Base-by-base conservation (phyloP, 306 rosid species). In the Dryas drummondii region DNA sequence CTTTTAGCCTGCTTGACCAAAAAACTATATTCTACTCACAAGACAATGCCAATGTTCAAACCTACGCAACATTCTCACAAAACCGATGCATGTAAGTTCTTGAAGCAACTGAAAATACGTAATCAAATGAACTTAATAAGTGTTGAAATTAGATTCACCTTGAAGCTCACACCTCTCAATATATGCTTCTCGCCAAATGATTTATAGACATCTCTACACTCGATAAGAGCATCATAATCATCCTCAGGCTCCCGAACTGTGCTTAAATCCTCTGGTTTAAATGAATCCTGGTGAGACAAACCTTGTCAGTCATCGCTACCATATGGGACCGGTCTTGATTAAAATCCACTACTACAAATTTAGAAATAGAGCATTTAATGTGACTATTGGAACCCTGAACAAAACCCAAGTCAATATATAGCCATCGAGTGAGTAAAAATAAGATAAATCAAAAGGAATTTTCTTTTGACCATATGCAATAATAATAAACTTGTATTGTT, bases 171-270 rank as follows among this genome's bases (percentile, higher is more conserved):
- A 82, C 98, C 99, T 89, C 91, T 92, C 80, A 96, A 76, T 81
- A 96, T 89, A 73, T 92, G 79, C 91, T 96, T 96, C 80, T 92
- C 99, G 12, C 98, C 99, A 74, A 96, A 96, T 41, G 99, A 86
- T 79, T 96, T 96, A 71, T 89, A 82, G 44, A 96, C 93, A 5
- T 90, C 91, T 89, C 86, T 88, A 80, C 99, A 96, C 83, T 96
- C 99, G 9, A 96, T 89, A 46, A 96, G 96, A 82, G 89, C 97
- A 85, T 90, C 97, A 70, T 97, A 88, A 74, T 86, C 96, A 50
- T 80, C 87, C 68, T 85, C 84, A 2, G 75, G 76, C 66, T 88
- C 90, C 80, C 74, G 72, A 77, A 54, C 76, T 16, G 82, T 72
- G 83, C 78, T 79, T 72, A 88, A 76, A 51, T 81, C 77, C 80